Evolutionary conservation across 1,139 yeast species (phyloP), one percentile per base, ranked within the genome.

Genomic region (Yamadazyma oceani): DNA sequence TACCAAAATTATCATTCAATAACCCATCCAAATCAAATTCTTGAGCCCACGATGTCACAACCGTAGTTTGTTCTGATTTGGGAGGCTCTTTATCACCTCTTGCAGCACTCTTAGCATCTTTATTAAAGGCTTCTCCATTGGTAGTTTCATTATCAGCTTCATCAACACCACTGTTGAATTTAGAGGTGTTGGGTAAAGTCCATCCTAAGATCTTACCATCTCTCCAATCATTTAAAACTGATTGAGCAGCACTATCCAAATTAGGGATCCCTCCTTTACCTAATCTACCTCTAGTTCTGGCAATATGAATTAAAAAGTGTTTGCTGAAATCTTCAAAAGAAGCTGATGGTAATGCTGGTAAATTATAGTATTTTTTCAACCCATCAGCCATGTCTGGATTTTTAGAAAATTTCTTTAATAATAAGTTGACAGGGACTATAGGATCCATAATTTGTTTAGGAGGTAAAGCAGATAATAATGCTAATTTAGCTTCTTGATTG

Each of bases 191-290:
- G 33, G 97, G 96, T 51, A 82, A 62, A 2, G 89, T 81, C 96
- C 97, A 92, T 33, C 97, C 96, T 39, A 83, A 65, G 50, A 92
- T 78, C 58, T 95, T 80, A 41, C 98, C 98, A 62, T 90, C 97
- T 66, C 97, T 82, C 97, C 97, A 94, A 64, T 92, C 99, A 50
- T 80, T 87, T 55, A 94, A 73, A 4, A 92, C 85, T 25, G 87
- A 73, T 52, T 78, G 63, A 28, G 95, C 96, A 10, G 98, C 96
- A 45, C 92, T 75, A 41, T 80, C 82, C 50, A 92, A 62, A 60
- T 92, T 89, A 37, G 98, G 96, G 40, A 92, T 66, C 55, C 98
- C 99, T 33, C 96, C 96, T 58, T 79, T 85, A 36, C 96, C 89
- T 48, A 92, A 73, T 61, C 97, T 79, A 39, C 99, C 99, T 63